Conservation (phyloP, 768 basidiomycete genomes). For the Tephrocybe sp. region DNA sequence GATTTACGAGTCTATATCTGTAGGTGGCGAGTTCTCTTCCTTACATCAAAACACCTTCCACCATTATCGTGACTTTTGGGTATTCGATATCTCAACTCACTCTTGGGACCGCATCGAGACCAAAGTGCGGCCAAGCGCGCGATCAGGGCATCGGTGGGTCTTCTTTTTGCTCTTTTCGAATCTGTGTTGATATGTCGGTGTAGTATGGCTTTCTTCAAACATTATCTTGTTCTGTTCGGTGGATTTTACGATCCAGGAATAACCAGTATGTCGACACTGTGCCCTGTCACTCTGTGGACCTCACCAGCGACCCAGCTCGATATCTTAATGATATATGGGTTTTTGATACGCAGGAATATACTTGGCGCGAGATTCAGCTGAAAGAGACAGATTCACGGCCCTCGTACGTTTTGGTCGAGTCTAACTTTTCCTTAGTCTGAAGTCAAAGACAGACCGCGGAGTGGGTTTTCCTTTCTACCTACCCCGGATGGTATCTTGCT, state of each 20-base stretch:
- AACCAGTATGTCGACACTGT: constrained; percentile 48
- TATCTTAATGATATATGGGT: constrained; percentile 85
- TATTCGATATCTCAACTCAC: constrained; percentile 76
- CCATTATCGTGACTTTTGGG: constrained; percentile 89
- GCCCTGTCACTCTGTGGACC: background rate
- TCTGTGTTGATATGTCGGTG: background rate
- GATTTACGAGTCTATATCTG: background rate
- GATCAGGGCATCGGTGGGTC: constrained; percentile 77
- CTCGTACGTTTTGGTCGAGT: constrained; percentile 44
- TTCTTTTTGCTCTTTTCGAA: background rate
- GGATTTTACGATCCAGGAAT: constrained; percentile 89
- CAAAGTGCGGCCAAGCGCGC: constrained; percentile 72
- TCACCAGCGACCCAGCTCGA: constrained; percentile 43
- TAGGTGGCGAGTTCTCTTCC: constrained; percentile 86
- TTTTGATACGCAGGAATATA: constrained; percentile 84
- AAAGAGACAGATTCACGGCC: constrained; percentile 69
- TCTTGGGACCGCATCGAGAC: constrained; percentile 90
- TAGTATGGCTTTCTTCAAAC: constrained; percentile 90
- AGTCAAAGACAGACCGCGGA: constrained; percentile 49
- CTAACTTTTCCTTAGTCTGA: background rate
- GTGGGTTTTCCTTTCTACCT: constrained; percentile 84
- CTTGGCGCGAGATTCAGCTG: constrained; percentile 78
- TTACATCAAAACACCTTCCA: constrained; percentile 81
- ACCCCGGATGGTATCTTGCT: constrained; percentile 75
- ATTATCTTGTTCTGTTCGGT: constrained; percentile 82